Percentiles rank a stretch among this genome's conserved stretches.
Evolutionary conservation across 345 rosid genomes (phyloP).

Genomic region (Alliaria petiolata): DNA sequence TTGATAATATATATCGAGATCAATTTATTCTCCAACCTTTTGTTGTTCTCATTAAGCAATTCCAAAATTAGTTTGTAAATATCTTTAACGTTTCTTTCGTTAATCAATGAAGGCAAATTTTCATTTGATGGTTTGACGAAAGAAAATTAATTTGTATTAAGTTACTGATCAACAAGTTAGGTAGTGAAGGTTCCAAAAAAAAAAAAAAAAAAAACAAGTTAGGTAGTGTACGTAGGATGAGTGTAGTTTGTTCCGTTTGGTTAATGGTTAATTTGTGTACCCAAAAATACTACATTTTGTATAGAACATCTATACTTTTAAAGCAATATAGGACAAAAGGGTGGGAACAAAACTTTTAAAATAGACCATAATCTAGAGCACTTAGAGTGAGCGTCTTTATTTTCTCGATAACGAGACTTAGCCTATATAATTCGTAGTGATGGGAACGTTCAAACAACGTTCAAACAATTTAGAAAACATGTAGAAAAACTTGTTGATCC

Average conservation of each 20-base stretch:
- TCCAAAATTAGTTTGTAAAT: neutral
- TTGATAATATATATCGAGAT: neutral
- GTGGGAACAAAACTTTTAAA: neutral
- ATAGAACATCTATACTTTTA: neutral
- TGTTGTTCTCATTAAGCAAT: neutral
- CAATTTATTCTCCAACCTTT: neutral
- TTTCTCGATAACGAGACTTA: conserved; percentile 5
- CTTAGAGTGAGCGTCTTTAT: neutral
- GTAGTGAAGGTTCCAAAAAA: neutral
- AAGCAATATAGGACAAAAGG: conserved; percentile 3
- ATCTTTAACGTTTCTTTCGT: neutral
- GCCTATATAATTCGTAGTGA: conserved; percentile 5
- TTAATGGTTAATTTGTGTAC: conserved; percentile 4
- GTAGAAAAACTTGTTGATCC: neutral
- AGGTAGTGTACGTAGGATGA: neutral
- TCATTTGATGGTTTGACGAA: neutral
- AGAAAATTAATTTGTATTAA: neutral
- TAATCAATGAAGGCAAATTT: neutral
- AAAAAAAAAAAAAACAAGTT: neutral
- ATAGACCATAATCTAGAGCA: neutral
- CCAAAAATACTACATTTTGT: neutral
- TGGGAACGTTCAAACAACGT: neutral
- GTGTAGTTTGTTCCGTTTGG: neutral
- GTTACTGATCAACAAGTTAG: neutral
- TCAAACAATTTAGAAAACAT: neutral